Evolutionary conservation across 2,329 filamentous ascomycete species (phyloP).

Genomic region (Curvularia hawaiiensis): DNA sequence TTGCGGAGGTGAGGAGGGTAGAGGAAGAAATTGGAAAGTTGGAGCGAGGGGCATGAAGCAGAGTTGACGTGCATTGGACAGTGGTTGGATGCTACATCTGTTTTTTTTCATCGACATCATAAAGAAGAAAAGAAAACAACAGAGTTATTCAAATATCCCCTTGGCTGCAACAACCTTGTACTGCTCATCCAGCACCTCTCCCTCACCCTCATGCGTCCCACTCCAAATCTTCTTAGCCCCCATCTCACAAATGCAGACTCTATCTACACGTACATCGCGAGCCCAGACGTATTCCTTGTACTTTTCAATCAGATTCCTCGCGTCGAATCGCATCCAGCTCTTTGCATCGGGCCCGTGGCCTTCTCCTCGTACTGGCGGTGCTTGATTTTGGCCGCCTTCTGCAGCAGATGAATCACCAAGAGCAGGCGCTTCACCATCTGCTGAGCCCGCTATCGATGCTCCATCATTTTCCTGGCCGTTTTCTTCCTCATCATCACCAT

Average conservation of each 20-base stretch:
- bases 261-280: conserved; percentile 68
- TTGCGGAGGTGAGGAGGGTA: conserved; percentile 27
- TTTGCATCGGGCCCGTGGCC: conserved; percentile 23
- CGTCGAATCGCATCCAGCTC: conserved; percentile 50
- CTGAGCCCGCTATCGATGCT: conserved; percentile 11
- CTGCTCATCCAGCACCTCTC: conserved; percentile 57
- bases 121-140: background rate
- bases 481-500: background rate
- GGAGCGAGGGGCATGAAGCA: conserved; percentile 2
- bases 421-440: conserved; percentile 4
- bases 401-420: background rate
- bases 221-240: conserved; percentile 70
- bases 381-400: background rate
- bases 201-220: conserved; percentile 43
- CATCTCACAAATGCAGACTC: conserved; percentile 83
- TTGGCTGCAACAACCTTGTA: conserved; percentile 57
- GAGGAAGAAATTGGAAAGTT: conserved; percentile 12
- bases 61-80: no score
- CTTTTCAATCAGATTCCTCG: conserved; percentile 51
- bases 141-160: conserved; percentile 16
- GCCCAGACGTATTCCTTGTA: conserved; percentile 75
- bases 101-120: background rate
- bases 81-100: no score
- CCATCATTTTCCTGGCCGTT: conserved; percentile 1
- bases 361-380: background rate